Evolutionary conservation across 306 rosid species (phyloP).

Genomic region (Vigna unguiculata): DNA sequence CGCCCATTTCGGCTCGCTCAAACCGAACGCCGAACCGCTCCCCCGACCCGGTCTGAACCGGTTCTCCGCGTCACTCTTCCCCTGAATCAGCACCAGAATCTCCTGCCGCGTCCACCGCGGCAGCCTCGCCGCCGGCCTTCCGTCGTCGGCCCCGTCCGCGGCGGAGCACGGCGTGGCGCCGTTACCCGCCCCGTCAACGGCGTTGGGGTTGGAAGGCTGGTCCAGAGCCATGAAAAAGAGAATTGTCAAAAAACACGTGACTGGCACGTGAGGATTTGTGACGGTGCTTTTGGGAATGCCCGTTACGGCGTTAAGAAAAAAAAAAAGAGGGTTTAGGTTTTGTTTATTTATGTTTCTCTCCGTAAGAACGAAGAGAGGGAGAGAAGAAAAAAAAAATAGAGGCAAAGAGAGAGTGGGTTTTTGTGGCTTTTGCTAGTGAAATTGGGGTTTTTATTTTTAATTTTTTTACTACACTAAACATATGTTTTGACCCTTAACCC

Average conservation of each 20-base stretch:
- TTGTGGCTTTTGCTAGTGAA: constrained; percentile 49
- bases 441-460: constrained; percentile 38
- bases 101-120: constrained; percentile 99
- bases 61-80: constrained; percentile 83
- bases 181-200: constrained; percentile 60
- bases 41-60: constrained; percentile 65
- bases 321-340: constrained; percentile 26
- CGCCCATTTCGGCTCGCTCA: constrained; percentile 93
- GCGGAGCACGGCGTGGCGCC: constrained; percentile 61
- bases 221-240: constrained; percentile 68
- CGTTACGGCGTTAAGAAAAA: constrained; percentile 74
- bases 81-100: constrained; percentile 89
- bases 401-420: background rate
- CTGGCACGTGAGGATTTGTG: constrained; percentile 44
- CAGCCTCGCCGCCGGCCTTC: constrained; percentile 72
- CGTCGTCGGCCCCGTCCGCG: constrained; percentile 65
- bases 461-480: constrained; percentile 41
- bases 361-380: constrained; percentile 42
- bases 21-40: constrained; percentile 57
- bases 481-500: constrained; percentile 70
- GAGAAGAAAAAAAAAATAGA: background rate
- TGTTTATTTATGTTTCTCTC: constrained; percentile 33
- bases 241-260: constrained; percentile 68
- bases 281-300: constrained; percentile 64
- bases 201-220: constrained; percentile 52